Evolutionary conservation across 2,329 filamentous ascomycete species (phyloP).

Genomic region (Beauveria varroae): DNA sequence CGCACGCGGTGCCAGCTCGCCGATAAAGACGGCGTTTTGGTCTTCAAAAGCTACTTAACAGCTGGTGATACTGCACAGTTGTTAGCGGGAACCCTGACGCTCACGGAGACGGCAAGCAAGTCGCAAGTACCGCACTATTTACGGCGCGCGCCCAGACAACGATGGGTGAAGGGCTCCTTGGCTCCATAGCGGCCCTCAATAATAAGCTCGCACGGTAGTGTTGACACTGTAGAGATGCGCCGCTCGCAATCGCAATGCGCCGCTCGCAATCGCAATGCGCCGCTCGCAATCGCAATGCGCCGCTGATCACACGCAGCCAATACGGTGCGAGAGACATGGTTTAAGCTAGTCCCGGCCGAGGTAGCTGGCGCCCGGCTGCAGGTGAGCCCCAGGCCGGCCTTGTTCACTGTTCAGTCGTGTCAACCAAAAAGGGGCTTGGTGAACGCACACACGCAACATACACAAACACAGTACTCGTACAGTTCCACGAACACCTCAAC

Average conservation of each 20-base stretch:
- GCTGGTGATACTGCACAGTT: not conserved
- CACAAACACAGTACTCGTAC: not conserved
- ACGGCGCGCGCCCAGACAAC: not conserved
- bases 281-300: constrained; percentile 6
- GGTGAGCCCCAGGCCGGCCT: not conserved
- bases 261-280: too few relatives aligned
- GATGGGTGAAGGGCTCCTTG: not conserved
- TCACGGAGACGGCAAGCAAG: not conserved
- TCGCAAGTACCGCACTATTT: not conserved
- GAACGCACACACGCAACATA: not conserved
- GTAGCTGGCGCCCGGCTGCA: constrained; percentile 8
- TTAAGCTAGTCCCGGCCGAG: constrained; percentile 3
- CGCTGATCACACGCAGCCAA: constrained; percentile 3
- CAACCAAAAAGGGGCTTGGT: not conserved
- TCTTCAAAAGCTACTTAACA: too few relatives aligned
- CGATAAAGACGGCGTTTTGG: not conserved
- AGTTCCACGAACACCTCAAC: not conserved
- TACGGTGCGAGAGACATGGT: constrained; percentile 8
- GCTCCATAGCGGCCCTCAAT: not conserved
- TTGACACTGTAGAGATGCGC: not conserved
- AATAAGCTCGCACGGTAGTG: not conserved
- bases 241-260: too few relatives aligned
- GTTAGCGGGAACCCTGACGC: not conserved
- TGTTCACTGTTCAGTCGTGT: not conserved
- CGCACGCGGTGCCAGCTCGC: not conserved